Evolutionary conservation across 331 rosid genomes (phyloP), one percentile per base, ranked within the genome.

Genomic region (Rhamnella rubrinervis): DNA sequence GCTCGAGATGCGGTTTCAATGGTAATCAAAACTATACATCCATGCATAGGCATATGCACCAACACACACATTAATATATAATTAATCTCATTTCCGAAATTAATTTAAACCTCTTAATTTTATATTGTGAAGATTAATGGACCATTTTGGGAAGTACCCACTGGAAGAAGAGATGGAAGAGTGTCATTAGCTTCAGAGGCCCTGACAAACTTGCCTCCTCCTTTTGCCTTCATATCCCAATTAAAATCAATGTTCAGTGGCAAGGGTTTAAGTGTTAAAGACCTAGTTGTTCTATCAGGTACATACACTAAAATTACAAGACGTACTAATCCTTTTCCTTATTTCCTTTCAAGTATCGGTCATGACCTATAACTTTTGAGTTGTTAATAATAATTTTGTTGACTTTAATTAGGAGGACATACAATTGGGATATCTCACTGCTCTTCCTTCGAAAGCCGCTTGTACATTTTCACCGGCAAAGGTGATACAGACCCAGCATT

Each of bases 121-220:
- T 8, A 50, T 7, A 67, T 9, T 5, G 19, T 57, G 44, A 59
- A 81, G 88, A 25, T 58, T 35, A 41, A 53, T 52, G 82, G 88
- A 38, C 82, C 84, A 38, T 50, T 4, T 5, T 84, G 88, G 88
- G 52, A 68, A 21, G 86, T 84, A 26, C 86, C 83, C 0, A 78
- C 80, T 1, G 88, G 88, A 39, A 53, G 86, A 55, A 81, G 77
- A 66, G 88, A 84, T 38, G 88, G 86, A 73, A 78, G 57, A 7
- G 77, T 75, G 20, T 72, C 88, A 16, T 7, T 38, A 40, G 23
- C 70, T 16, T 25, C 12, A 8, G 84, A 84, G 68, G 73, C 80
- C 37, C 14, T 62, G 0, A 46, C 7, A 0, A 63, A 63, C 58
- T 55, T 84, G 44, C 73, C 65, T 0, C 52, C 86, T 66, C 78